phyloP scores from a whole-genome alignment of 2,329 filamentous ascomycete species.

The Fusarium acutatum region DNA sequence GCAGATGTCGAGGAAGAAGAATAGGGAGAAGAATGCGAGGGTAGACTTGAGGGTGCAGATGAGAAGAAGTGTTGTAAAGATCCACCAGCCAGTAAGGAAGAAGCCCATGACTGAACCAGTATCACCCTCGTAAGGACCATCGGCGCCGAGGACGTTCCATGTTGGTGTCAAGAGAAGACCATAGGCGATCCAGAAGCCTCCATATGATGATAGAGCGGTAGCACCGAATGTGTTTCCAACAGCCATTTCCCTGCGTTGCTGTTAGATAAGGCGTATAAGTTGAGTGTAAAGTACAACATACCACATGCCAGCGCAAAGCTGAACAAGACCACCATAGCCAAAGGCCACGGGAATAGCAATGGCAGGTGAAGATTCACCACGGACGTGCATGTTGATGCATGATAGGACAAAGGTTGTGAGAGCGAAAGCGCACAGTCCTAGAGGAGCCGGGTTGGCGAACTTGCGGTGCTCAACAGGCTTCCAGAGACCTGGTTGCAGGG shows the following conservation, averaged over 20 bases:
- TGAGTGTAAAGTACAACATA: conserved; percentile 53
- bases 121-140: conserved; percentile 57
- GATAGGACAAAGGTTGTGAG: conserved; percentile 85
- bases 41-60: conserved; percentile 80
- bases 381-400: conserved; percentile 74
- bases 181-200: conserved; percentile 84
- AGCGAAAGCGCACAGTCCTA: conserved; percentile 81
- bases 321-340: conserved; percentile 77
- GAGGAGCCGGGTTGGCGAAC: conserved; percentile 81
- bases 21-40: conserved; percentile 79
- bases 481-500: conserved; percentile 76
- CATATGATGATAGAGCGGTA: conserved; percentile 81
- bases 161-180: conserved; percentile 75
- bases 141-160: conserved; percentile 64
- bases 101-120: conserved; percentile 71
- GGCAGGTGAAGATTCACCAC: conserved; percentile 67
- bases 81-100: conserved; percentile 83
- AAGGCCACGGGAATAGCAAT: conserved; percentile 75
- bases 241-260: conserved; percentile 76
- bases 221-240: conserved; percentile 89
- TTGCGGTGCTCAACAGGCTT: conserved; percentile 72
- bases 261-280: background rate
- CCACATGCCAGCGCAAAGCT: conserved; percentile 88
- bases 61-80: conserved; percentile 80
- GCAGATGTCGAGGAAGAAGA: conserved; percentile 78